Base-by-base conservation (phyloP, 306 rosid species). In the Delonix regia region DNA sequence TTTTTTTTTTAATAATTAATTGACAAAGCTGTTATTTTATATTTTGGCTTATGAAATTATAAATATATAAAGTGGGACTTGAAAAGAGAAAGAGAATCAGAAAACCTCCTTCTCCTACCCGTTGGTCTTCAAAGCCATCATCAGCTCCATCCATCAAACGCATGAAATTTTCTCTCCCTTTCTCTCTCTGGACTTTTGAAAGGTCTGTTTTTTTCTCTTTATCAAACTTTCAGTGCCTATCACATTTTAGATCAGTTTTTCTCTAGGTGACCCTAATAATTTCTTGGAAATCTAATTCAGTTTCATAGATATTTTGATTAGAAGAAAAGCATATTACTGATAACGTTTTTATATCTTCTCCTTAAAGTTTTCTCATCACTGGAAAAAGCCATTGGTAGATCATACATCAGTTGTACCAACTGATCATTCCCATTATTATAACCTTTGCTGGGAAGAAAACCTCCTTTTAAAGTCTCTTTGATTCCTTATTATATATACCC, bases 111-210 rank as follows among this genome's bases (percentile, higher is more conserved):
- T 62, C 25, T 3, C 69, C 33, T 22, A 9, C 18, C 57, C 30
- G 22, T 25, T 28, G 34, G 45, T 59, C 69, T 51, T 53, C 69
- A 30, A 51, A 79, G 48, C 75, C 86, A 4, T 19, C 48, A 62
- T n/a, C 79, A 48, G 4, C 80, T 42, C 44, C 53, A 22, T 51
- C 24, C 6, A 8, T 18, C 25, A 16, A 16, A 33, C 45, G 8
- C 30, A 0, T 41, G 14, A 0, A 39, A 39, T 42, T 44, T 19
- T 73, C 71, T 73, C 69, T 52, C 86, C 75, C 1, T 44, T 19
- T 73, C 71, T 73, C 69, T 52, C 86, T 79, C 1, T 1, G n/a
- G 36, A 73, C 51, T 77, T 67, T 49, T 60, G 39, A 10, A 19
- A 63, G 12, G 25, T 19, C 27, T 9, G 28, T 16, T 21, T 30